These are phyloP conservation scores for Domatiomyces catenatus DNA, from an alignment of 2,329 filamentous ascomycete genomes.

Conservation along the genomic window DNA sequence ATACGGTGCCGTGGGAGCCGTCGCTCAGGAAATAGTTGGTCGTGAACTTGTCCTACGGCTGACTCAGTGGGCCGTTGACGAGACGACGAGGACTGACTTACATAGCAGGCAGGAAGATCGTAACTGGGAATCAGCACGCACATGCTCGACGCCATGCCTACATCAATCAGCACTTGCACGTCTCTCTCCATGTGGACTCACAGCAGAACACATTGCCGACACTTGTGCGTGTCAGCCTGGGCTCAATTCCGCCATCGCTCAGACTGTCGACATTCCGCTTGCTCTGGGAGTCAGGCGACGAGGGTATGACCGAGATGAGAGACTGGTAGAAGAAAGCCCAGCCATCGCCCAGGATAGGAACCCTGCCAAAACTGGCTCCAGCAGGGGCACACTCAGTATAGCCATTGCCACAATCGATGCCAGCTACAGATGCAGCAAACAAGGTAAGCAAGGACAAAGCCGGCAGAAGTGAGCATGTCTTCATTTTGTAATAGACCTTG, in stretches of 20 bases:
- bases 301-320: background rate
- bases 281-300: background rate
- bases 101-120: constrained; percentile 35
- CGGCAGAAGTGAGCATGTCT: background rate
- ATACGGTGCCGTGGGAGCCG: constrained; percentile 32
- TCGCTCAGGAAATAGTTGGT: constrained; percentile 36
- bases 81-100: constrained; percentile 3
- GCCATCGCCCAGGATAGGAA: background rate
- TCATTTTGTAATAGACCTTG: background rate
- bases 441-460: background rate
- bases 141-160: constrained; percentile 23
- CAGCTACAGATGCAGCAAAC: background rate
- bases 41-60: constrained; percentile 32
- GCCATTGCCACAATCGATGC: background rate
- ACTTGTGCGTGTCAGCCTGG: background rate
- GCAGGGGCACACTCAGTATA: background rate
- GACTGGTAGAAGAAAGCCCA: background rate
- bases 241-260: background rate
- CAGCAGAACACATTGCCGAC: background rate
- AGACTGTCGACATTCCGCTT: background rate
- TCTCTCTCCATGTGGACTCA: background rate
- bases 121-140: constrained; percentile 28
- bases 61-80: background rate
- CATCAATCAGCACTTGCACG: background rate
- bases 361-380: background rate